Evolutionary conservation across 768 basidiomycete species (phyloP), one percentile per base, ranked within the genome.

Genomic region (Pisolithus albus): DNA sequence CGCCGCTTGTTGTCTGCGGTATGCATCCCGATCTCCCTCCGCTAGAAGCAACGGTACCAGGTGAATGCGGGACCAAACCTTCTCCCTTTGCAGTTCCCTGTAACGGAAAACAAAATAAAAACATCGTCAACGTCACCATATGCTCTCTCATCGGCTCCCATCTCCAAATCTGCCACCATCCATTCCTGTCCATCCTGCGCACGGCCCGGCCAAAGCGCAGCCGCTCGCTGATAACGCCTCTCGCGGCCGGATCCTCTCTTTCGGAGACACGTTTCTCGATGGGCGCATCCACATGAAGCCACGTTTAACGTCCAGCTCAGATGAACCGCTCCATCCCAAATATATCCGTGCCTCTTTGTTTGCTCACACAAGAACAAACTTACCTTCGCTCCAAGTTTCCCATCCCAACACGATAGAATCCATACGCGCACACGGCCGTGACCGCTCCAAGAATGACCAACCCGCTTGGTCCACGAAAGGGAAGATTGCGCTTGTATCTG

Each of bases 401-500:
- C 76, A 78, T 77, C 66, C 92, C 93, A 55, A 96, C 73, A 53
- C 86, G 82, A 74, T 91, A 97, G 73, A 96, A 93, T 15, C 95
- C 95, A 70, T 83, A 93, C 18, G 79, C 83, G 70, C 90, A 95
- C 57, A 97, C 75, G 54, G 81, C 85, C 56, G 83, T 81, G 59
- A 94, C 88, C n/a, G 83, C 87, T 49, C 82, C 86, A 56, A 97
- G 87, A 62, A 97, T 83, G 57, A 79, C 85, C 51, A 85, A 74
- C 21, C 91, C 92, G 32, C 90, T 82, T 49, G 91, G 92, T 2
- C 91, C 91, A 52, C 88, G 82, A 65, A 91, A 75, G 43, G 95
- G 93, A 44, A 98, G 81, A 70, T 94, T 95, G 59, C 95, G 88
- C 70, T 92, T 94, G 80, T 97, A 99, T 70, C 86, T 86, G 72